phyloP scores from a whole-genome alignment of 129 eudicot genomes.

The Saussurea involucrata region DNA sequence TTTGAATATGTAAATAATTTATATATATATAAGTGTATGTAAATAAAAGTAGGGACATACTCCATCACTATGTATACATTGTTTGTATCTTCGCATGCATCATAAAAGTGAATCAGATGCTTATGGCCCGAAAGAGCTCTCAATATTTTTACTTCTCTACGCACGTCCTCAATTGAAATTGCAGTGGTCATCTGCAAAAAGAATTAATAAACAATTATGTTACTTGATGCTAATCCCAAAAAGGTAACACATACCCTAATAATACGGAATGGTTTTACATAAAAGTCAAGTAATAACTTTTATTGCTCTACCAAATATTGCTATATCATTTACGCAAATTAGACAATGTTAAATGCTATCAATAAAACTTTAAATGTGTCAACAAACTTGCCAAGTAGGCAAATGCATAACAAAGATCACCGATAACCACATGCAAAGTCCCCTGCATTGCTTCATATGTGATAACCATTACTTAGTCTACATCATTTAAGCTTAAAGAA shows the following conservation, averaged over 20 bases:
- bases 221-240: background rate
- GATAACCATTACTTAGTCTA: background rate
- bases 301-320: conserved; percentile 4
- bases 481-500: background rate
- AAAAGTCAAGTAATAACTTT: background rate
- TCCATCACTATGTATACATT: conserved; percentile 96
- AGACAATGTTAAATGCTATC: background rate
- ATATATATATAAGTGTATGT: no score
- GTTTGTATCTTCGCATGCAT: conserved; percentile 91
- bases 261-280: background rate
- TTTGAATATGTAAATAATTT: background rate
- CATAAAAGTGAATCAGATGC: conserved; percentile 76
- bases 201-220: background rate
- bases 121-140: conserved; percentile 91
- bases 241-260: background rate
- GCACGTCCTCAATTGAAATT: conserved; percentile 91
- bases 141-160: conserved; percentile 89
- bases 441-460: background rate
- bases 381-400: background rate
- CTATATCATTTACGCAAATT: background rate
- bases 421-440: background rate
- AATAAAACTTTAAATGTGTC: background rate
- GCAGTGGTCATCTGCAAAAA: conserved; percentile 88
- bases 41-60: conserved; percentile 53
- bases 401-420: background rate